These are phyloP conservation scores for Rosellinia necatrix DNA, from an alignment of 2,329 filamentous ascomycete genomes.

Conservation along the genomic window DNA sequence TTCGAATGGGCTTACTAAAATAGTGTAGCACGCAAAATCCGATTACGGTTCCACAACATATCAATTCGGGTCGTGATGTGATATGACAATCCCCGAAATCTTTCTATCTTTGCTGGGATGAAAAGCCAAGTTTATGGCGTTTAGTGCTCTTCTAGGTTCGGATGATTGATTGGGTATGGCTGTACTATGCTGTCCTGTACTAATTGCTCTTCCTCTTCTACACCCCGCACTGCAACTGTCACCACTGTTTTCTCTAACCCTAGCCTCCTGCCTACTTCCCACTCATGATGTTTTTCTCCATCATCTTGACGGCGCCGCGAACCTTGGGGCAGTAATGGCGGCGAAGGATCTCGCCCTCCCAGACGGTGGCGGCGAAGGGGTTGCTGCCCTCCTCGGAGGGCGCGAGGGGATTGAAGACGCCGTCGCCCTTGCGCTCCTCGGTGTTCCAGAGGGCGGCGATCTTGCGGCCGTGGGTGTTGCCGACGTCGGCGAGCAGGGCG, in stretches of 20 bases:
- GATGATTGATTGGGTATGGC: background rate
- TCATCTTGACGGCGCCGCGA: conserved; percentile 69
- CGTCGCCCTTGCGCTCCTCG: conserved; percentile 90
- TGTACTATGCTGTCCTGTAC: no score
- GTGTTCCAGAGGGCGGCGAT: conserved; percentile 90
- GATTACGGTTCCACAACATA: background rate
- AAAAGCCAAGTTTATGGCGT: background rate
- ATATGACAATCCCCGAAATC: background rate
- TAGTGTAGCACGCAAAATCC: background rate
- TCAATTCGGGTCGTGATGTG: background rate
- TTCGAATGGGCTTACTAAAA: background rate
- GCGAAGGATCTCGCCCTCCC: conserved; percentile 88
- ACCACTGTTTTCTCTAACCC: no score
- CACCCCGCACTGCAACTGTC: background rate
- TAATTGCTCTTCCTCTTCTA: background rate
- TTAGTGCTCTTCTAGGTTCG: background rate
- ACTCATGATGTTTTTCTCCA: conserved; percentile 70
- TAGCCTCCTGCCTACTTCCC: conserved; percentile 23
- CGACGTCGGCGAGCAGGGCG: conserved; percentile 76
- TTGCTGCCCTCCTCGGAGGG: conserved; percentile 83
- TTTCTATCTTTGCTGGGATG: no score
- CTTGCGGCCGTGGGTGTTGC: conserved; percentile 80
- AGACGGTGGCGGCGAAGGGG: conserved; percentile 86
- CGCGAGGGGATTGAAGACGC: conserved; percentile 75
- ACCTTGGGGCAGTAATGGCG: conserved; percentile 88